Evolutionary conservation across 2,329 filamentous ascomycete genomes (phyloP), one percentile per base, ranked within the genome.

Genomic region (Clonostachys byssicola): DNA sequence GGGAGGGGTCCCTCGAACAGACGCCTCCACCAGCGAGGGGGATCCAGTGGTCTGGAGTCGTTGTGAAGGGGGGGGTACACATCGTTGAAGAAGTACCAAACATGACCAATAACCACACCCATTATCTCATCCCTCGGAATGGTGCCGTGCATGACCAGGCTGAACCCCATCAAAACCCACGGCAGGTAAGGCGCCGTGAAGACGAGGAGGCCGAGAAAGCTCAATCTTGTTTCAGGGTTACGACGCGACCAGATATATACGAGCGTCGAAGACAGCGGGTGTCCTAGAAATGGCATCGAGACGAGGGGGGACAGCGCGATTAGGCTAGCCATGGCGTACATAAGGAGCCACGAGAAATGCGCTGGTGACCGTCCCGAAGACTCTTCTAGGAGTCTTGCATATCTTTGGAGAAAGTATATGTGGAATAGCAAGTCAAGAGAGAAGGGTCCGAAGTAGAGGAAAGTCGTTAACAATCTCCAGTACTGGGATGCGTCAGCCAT

Each of bases 81-180:
- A 64, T 99, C 94, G 50, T 85, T 89, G 67, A 97, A 96, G 72
- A 96, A 99, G 67, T 97, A 99, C 87, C 92, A 97, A 39, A 97
- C 78, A 68, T 99, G 94, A 10, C 94, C 94, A 38, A 97, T 92
- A 10, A 94, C 83, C 14, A 96, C 90, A 5, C 94, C 94, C 72
- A 95, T 90, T 52, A 99, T 87, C 73, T 99, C 94, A 64, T 97
- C 94, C 68, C 95, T 95, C 5, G 94, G 94, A 40, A 97, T 78
- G 6, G 80, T 87, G 7, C 89, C 89, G 63, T 97, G 91, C 63
- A 97, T 78, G n/a, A 96, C 78, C 42, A 97, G 75, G 60, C 89
- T 95, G 68, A 99, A 95, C 1, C 80, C 86, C 80, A 97, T 92
- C 59, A 99, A 68, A 4, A 99, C 92, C 92, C 92, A 97, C 0